Base-by-base conservation (phyloP, 192 early-diverging fungal species). In the Chytriomyces hyalinus region DNA sequence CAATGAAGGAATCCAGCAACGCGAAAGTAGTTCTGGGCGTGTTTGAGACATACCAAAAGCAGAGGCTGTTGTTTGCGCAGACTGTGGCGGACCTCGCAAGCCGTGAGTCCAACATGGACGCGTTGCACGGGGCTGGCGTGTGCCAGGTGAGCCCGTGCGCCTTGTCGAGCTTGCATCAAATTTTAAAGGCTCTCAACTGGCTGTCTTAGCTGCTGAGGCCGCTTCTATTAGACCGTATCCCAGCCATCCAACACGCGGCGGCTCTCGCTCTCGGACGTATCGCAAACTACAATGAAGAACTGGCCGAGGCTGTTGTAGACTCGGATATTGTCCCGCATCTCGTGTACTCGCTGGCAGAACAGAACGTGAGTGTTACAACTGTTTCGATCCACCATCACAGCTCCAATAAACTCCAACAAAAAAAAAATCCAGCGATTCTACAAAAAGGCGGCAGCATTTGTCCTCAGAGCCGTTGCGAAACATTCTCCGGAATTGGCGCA, bases 201-300 rank as follows among this genome's bases (percentile, higher is more conserved):
- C 4, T 36, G 1, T 36, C 36, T 3, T 4, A 36, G 36, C 81
- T 90, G 0, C 78, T 90, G 59, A 79, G 87, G 9, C 88, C 88
- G 24, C 73, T 90, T 3, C 79, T 90, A 36, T 67, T 87, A 10
- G 88, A 90, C 62, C 82, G 75, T 61, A 78, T 90, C 13, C 87
- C 87, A 8, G 87, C 87, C 20, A 87, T 90, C 53, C 88, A 90
- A 77, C 88, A 90, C 77, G 87, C 88, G 5, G 87, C 88, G 0
- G 87, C 87, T 9, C 65, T 90, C 64, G 88, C 88, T 5, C 70
- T 90, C 24, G 88, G 88, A 10, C 71, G 88, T 49, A 67, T 90
- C 43, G 88, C 88, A 11, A 89, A 88, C 61, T 88, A 87, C 71
- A 86, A 83, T 53, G 80, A 84, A 70, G 87, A 88, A 62, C 79